phyloP scores from a whole-genome alignment of 192 early-diverging fungal species.

The Coemansia sp. region DNA sequence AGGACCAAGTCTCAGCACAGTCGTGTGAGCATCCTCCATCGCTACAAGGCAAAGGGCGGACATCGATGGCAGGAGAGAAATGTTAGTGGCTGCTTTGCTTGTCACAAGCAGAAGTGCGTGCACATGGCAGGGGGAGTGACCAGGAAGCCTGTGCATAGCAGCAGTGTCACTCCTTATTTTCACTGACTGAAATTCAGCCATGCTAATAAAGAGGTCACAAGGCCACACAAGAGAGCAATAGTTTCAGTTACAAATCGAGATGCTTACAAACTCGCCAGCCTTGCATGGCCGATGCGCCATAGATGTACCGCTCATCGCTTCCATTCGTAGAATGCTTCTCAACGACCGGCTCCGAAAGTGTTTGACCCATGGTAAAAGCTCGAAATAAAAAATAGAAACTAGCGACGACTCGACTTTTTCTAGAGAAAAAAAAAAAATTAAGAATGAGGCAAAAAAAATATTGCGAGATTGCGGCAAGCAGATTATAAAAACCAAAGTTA shows the following conservation, averaged over 20 bases:
- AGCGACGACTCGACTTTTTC: background rate
- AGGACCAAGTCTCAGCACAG: slow-evolving; percentile 65
- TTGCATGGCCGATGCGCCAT: slow-evolving; percentile 92
- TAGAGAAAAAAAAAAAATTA: slow-evolving; percentile 10
- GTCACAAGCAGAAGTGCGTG: background rate
- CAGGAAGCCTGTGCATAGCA: background rate
- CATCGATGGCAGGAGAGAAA: background rate
- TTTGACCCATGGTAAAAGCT: slow-evolving; percentile 83
- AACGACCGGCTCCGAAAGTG: slow-evolving; percentile 87
- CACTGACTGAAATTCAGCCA: background rate
- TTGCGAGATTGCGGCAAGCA: background rate
- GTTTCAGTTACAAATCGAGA: slow-evolving; percentile 9
- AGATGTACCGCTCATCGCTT: slow-evolving; percentile 73
- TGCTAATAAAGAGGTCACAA: background rate
- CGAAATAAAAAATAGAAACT: slow-evolving; percentile 2
- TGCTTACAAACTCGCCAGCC: slow-evolving; percentile 82
- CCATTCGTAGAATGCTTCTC: slow-evolving; percentile 82
- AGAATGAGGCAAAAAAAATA: slow-evolving; percentile 7
- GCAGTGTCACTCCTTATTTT: background rate
- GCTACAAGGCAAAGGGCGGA: slow-evolving; percentile 40
- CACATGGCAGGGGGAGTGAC: slow-evolving; percentile 10
- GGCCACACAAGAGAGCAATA: slow-evolving; percentile 17
- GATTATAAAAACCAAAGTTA: slow-evolving; percentile 5
- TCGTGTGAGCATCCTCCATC: slow-evolving; percentile 98
- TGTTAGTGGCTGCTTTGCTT: background rate